Evolutionary conservation across 1,139 yeast species (phyloP).

Genomic region (Sugiyamaella castrensis): DNA sequence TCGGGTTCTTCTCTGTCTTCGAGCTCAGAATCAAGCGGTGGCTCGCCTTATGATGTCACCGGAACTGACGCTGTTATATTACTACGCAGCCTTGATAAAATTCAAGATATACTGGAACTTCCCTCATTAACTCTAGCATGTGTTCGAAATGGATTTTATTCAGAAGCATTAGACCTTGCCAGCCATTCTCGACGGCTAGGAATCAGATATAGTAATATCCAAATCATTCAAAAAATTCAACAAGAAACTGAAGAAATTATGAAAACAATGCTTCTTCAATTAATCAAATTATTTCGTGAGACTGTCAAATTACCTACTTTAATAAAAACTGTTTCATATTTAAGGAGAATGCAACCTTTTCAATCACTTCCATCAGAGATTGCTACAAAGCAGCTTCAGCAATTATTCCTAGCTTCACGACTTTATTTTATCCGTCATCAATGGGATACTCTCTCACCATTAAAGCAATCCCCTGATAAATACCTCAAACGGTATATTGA

Average conservation of each 20-base stretch:
- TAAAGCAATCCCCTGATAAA: conserved; percentile 53
- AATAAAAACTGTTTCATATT: conserved; percentile 72
- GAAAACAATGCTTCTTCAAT: conserved; percentile 49
- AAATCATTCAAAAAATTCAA: conserved; percentile 51
- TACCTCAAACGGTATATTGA: conserved; percentile 79
- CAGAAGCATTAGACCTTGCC: conserved; percentile 81
- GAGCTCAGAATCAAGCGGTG: not conserved
- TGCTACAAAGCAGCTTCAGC: conserved; percentile 24
- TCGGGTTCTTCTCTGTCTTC: no score
- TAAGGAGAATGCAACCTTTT: conserved; percentile 49
- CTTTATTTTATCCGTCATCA: conserved; percentile 40
- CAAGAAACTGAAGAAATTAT: conserved; percentile 34
- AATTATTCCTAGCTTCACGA: conserved; percentile 38
- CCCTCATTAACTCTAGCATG: conserved; percentile 84
- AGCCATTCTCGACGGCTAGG: conserved; percentile 64
- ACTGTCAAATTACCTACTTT: conserved; percentile 74
- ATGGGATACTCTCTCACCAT: conserved; percentile 53
- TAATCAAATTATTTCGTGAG: conserved; percentile 67
- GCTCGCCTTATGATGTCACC: no score
- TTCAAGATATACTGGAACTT: conserved; percentile 75
- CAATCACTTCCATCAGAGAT: conserved; percentile 18
- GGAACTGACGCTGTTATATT: conserved; percentile 40
- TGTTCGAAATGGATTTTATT: conserved; percentile 80
- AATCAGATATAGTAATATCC: conserved; percentile 64
- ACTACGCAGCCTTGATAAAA: conserved; percentile 62